Conservation (phyloP, 2,329 filamentous ascomycete genomes). For the Pezicula neosporulosa region DNA sequence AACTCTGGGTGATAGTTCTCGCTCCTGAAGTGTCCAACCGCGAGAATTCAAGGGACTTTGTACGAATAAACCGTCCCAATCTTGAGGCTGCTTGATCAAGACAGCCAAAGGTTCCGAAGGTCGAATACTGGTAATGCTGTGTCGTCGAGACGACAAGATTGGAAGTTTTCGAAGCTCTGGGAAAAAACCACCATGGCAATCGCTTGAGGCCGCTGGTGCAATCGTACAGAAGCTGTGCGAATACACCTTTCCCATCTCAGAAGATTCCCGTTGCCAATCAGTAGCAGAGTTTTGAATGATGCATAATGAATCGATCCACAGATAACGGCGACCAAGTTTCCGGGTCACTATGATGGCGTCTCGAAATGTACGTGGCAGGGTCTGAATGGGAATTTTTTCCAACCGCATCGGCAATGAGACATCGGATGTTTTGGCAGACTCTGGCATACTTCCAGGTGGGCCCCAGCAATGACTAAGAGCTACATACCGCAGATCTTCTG, state of each 20-base stretch:
- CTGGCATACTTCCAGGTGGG: background rate
- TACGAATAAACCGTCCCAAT: no score
- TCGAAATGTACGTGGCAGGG: background rate
- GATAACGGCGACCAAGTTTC: background rate
- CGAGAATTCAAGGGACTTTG: no score
- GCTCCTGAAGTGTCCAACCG: no score
- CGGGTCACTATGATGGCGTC: background rate
- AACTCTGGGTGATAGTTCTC: no score
- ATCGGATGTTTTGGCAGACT: background rate
- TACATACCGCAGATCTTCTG: background rate
- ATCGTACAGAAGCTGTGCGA: background rate
- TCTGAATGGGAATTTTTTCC: background rate
- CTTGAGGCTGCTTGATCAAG: no score
- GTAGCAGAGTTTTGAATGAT: constrained; percentile 5
- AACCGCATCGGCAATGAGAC: background rate
- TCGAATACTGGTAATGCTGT: background rate
- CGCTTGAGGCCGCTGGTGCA: background rate
- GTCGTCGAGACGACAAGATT: background rate
- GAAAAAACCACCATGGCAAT: background rate
- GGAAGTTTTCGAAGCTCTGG: background rate
- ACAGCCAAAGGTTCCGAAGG: no score
- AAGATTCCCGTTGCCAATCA: background rate
- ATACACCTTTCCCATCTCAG: background rate
- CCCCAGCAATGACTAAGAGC: background rate
- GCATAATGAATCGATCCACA: constrained; percentile 8